These are phyloP conservation scores for Uronychia binucleata DNA, from an alignment of 73 alveolate species.

Conservation along the genomic window DNA sequence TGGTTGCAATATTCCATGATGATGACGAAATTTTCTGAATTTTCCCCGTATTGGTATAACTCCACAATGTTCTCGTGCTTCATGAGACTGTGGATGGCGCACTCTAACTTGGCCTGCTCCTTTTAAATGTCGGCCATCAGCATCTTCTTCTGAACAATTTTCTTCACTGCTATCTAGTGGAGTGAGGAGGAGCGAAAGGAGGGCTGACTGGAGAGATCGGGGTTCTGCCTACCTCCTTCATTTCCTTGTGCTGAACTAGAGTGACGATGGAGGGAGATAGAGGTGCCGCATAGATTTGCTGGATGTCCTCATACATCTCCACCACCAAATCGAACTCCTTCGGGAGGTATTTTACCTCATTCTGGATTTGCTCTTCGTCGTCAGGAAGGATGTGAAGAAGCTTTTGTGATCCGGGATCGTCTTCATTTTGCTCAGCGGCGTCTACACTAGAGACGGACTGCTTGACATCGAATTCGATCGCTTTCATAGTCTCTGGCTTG, in stretches of 20 bases:
- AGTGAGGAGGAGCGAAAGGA: not conserved
- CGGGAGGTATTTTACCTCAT: not conserved
- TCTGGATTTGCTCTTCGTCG: not conserved
- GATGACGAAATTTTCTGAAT: slow-evolving; percentile 34
- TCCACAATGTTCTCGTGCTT: slow-evolving; percentile 62
- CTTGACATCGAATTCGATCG: not conserved
- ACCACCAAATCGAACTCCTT: not conserved
- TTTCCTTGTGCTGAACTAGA: not conserved
- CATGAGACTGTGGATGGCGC: slow-evolving; percentile 61
- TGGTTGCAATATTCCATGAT: slow-evolving; percentile 65
- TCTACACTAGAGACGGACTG: not conserved
- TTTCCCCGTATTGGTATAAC: slow-evolving; percentile 61
- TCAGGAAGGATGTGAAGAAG: not conserved
- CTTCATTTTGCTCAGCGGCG: not conserved
- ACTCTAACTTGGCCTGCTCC: slow-evolving; percentile 32
- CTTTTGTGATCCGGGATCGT: not conserved
- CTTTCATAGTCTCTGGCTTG: not conserved
- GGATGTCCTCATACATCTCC: not conserved
- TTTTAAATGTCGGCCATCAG: not conserved
- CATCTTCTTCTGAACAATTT: not conserved
- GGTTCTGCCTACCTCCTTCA: not conserved
- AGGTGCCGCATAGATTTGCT: not conserved
- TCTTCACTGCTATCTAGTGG: not conserved
- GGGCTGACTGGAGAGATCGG: not conserved
- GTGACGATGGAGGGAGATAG: not conserved